Evolutionary conservation across 805 yeast species (phyloP).

Genomic region (Pichia phayaonensis): DNA sequence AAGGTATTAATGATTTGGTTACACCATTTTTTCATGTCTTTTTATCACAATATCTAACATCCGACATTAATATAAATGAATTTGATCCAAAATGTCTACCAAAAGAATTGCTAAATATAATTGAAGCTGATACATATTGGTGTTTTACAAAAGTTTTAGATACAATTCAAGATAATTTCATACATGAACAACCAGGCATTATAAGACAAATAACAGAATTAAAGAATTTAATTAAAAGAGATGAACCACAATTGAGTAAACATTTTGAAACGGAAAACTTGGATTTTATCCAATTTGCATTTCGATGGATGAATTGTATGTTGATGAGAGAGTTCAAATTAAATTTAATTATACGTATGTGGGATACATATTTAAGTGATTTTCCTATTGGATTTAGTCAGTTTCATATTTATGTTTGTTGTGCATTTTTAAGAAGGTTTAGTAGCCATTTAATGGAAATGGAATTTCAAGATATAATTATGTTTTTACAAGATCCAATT

Average conservation of each 20-base stretch:
- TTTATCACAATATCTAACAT: conserved; percentile 53
- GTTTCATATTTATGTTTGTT: conserved; percentile 95
- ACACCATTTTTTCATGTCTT: conserved; percentile 92
- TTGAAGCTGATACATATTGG: conserved; percentile 98
- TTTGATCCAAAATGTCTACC: conserved; percentile 60
- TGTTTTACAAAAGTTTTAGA: conserved; percentile 85
- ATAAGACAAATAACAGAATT: conserved; percentile 81
- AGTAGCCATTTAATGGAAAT: conserved; percentile 65
- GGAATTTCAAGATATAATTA: conserved; percentile 93
- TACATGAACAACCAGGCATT: conserved; percentile 97
- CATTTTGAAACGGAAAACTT: conserved; percentile 78
- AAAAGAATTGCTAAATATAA: conserved; percentile 49
- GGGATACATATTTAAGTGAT: conserved; percentile 90
- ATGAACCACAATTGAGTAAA: conserved; percentile 62
- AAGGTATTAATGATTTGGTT: conserved; percentile 89
- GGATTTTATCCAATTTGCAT: conserved; percentile 93
- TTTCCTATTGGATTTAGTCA: conserved; percentile 74
- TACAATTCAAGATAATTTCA: conserved; percentile 93
- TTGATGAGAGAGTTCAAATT: conserved; percentile 89
- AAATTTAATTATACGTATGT: conserved; percentile 78
- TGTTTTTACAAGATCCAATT: conserved; percentile 74
- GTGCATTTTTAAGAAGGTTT: conserved; percentile 90
- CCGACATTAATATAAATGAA: conserved; percentile 40
- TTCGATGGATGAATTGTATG: conserved; percentile 98
- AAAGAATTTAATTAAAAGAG: conserved; percentile 67